Evolutionary conservation across 1,284 basidiomycete species (phyloP).

Genomic region (Cutaneotrichosporon sp.): DNA sequence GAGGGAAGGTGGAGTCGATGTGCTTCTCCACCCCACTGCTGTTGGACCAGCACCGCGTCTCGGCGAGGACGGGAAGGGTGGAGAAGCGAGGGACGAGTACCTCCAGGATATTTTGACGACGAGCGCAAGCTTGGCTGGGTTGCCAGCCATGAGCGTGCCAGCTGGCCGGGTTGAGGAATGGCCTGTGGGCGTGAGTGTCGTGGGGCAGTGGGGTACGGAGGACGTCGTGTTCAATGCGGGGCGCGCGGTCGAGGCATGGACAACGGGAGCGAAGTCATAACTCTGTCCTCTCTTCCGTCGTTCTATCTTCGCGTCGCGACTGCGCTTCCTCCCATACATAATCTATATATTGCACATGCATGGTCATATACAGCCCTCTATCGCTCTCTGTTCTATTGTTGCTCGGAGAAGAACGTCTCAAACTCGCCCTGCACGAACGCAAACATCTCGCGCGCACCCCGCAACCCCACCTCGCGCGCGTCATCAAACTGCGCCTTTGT

Average conservation of each 20-base stretch:
- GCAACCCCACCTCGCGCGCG: constrained; percentile 22
- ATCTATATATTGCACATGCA: constrained; percentile 1
- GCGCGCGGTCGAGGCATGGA: constrained; percentile 31
- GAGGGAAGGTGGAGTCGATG: constrained; percentile 58
- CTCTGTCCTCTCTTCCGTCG: not conserved
- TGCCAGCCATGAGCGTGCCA: constrained; percentile 78
- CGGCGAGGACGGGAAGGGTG: not conserved
- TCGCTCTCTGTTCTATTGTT: not conserved
- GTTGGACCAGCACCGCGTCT: constrained; percentile 66
- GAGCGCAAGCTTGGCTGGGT: constrained; percentile 80
- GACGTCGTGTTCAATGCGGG: constrained; percentile 59
- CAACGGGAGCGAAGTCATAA: not conserved
- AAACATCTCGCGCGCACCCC: constrained; percentile 26
- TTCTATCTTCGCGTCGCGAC: not conserved
- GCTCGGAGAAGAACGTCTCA: constrained; percentile 6
- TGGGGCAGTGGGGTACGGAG: constrained; percentile 88
- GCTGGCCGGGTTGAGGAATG: constrained; percentile 58
- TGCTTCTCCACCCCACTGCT: constrained; percentile 77
- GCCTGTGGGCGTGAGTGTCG: constrained; percentile 80
- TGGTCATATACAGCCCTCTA: not conserved
- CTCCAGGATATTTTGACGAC: constrained; percentile 90
- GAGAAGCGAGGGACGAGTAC: constrained; percentile 56
- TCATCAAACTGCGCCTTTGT: constrained; percentile 24
- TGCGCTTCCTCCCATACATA: no score
- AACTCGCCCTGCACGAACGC: constrained; percentile 5